Conservation (phyloP, 345 rosid genomes). For the Eutrema yunnanense region DNA sequence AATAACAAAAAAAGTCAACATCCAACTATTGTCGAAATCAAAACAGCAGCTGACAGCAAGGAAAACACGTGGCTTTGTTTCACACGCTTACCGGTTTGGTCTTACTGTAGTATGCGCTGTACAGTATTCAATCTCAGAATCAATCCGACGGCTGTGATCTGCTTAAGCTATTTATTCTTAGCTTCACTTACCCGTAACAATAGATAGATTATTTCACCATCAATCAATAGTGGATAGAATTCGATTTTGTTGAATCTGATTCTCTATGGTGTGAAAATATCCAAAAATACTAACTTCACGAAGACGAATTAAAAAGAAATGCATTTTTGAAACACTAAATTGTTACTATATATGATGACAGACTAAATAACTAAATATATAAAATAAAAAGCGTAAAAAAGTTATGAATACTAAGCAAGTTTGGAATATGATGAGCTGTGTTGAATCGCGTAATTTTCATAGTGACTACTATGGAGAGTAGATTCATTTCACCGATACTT, state of each 20-base stretch:
- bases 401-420: conserved; percentile 26
- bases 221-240: conserved; percentile 9
- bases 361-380: background rate
- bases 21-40: conserved; percentile 33
- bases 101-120: conserved; percentile 18
- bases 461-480: conserved; percentile 8
- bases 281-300: conserved; percentile 10
- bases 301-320: background rate
- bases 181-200: conserved; percentile 23
- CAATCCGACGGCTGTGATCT: conserved; percentile 20
- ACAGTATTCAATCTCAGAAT: background rate
- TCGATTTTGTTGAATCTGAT: conserved; percentile 21
- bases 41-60: conserved; percentile 30
- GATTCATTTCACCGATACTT: no score
- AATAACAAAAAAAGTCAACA: conserved; percentile 15
- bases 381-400: conserved; percentile 5
- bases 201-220: background rate
- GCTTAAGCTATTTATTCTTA: conserved; percentile 10
- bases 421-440: conserved; percentile 34
- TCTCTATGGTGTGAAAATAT: background rate
- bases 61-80: conserved; percentile 22
- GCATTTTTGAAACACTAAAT: background rate
- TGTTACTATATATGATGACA: background rate
- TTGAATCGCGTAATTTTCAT: background rate
- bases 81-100: conserved; percentile 13